These are phyloP conservation scores for Penicillium verhagenii DNA, from an alignment of 495 filamentous ascomycete genomes.

Conservation along the genomic window DNA sequence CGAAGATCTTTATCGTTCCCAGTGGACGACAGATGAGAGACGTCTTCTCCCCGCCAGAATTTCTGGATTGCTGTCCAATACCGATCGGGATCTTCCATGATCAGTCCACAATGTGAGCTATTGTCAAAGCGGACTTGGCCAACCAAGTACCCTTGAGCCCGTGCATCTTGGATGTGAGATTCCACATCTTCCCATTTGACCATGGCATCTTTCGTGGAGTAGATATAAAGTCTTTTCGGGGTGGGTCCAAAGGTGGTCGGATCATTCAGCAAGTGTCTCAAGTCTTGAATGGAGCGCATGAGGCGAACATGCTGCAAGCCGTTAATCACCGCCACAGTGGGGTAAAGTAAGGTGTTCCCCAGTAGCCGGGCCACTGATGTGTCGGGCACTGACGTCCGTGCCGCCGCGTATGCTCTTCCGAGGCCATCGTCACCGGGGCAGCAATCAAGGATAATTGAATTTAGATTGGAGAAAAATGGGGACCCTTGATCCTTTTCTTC, in stretches of 20 bases:
- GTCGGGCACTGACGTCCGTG: constrained; percentile 17
- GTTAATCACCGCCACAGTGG: constrained; percentile 17
- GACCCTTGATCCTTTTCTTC: constrained; percentile 11
- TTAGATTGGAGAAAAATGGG: constrained; percentile 11
- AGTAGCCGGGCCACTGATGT: constrained; percentile 12
- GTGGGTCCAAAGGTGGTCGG: constrained; percentile 16
- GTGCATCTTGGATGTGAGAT: constrained; percentile 29
- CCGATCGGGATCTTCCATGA: constrained; percentile 21
- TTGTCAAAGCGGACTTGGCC: constrained; percentile 26
- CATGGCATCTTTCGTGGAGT: constrained; percentile 35
- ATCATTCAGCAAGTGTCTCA: constrained; percentile 28
- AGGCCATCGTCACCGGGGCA: constrained; percentile 31
- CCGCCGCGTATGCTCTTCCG: constrained; percentile 22
- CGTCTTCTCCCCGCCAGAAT: constrained; percentile 18
- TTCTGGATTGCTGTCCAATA: constrained; percentile 26
- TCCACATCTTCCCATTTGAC: constrained; percentile 37
- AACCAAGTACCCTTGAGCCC: constrained; percentile 26
- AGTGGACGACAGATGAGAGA: background rate
- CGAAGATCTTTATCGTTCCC: background rate
- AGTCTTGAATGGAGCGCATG: constrained; percentile 21
- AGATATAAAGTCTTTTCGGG: constrained; percentile 31
- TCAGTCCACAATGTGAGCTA: constrained; percentile 34
- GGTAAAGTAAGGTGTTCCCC: constrained; percentile 22
- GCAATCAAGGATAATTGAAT: constrained; percentile 29
- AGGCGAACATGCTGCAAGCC: constrained; percentile 19